Evolutionary conservation across 2,329 filamentous ascomycete species (phyloP).

Genomic region (Scedosporium boydii): DNA sequence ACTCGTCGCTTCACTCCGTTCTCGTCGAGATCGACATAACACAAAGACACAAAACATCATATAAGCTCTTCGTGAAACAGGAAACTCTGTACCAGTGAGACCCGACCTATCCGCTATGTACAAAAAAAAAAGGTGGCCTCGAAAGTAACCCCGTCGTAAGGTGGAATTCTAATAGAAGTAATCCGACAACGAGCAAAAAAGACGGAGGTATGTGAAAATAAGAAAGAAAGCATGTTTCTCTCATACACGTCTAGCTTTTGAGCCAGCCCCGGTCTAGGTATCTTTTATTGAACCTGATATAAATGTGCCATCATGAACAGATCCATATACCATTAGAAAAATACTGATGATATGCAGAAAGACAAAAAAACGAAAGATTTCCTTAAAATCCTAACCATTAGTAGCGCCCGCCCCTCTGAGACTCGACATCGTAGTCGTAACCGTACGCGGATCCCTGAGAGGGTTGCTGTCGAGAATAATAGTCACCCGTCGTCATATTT

Average conservation of each 20-base stretch:
- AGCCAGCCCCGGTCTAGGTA: not conserved
- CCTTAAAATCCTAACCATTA: constrained; percentile 9
- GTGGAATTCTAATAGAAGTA: not conserved
- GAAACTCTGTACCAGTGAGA: not conserved
- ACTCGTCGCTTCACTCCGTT: too few relatives aligned
- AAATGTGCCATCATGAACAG: not conserved
- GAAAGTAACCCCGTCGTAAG: not conserved
- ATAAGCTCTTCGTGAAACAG: not conserved
- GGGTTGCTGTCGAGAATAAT: constrained; percentile 7
- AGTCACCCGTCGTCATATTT: constrained; percentile 30
- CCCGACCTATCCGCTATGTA: not conserved
- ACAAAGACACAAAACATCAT: not conserved
- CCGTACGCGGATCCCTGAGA: constrained; percentile 16
- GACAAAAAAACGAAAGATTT: not conserved
- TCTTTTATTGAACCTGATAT: not conserved
- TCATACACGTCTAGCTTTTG: not conserved
- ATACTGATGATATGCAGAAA: not conserved
- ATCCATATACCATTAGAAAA: not conserved
- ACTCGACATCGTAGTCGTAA: constrained; percentile 27
- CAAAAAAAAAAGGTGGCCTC: not conserved
- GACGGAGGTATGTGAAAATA: not conserved
- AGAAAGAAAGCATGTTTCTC: not conserved
- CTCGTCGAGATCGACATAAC: too few relatives aligned
- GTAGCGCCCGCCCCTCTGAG: constrained; percentile 20
- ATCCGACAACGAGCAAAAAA: not conserved